Conservation (phyloP, 257 asterid species). For the Solanum chilense region DNA sequence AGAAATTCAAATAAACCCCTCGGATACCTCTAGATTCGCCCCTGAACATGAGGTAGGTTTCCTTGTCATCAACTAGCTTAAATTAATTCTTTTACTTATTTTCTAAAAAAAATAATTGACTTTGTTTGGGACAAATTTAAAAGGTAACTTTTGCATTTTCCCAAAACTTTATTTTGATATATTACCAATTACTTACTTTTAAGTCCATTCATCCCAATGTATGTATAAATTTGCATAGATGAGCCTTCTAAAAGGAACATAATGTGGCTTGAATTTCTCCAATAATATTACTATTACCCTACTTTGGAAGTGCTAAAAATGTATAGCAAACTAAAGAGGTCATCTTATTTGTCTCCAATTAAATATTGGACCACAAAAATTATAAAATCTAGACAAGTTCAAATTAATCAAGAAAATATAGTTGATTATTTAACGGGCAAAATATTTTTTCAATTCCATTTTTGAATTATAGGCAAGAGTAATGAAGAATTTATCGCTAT, state of each 20-base stretch:
- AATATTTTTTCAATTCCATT: background rate
- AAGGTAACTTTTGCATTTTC: background rate
- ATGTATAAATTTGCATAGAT: background rate
- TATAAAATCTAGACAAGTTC: background rate
- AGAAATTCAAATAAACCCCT: no score
- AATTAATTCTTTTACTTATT: background rate
- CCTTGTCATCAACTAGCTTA: background rate
- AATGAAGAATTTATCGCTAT: background rate
- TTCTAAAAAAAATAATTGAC: background rate
- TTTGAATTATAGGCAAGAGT: no score
- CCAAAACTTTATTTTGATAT: background rate
- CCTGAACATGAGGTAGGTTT: background rate
- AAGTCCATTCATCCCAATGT: background rate
- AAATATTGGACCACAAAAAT: background rate
- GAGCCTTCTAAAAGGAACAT: background rate
- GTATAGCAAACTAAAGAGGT: background rate
- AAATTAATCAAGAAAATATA: background rate
- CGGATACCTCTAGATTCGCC: background rate
- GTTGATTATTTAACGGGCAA: background rate
- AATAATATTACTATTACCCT: background rate
- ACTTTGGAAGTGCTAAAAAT: background rate
- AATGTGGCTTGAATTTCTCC: background rate
- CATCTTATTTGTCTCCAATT: background rate
- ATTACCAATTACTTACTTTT: background rate
- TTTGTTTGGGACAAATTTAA: background rate